Conservation (phyloP, 2,329 filamentous ascomycete species). For the Endoconidiophora polonica region DNA sequence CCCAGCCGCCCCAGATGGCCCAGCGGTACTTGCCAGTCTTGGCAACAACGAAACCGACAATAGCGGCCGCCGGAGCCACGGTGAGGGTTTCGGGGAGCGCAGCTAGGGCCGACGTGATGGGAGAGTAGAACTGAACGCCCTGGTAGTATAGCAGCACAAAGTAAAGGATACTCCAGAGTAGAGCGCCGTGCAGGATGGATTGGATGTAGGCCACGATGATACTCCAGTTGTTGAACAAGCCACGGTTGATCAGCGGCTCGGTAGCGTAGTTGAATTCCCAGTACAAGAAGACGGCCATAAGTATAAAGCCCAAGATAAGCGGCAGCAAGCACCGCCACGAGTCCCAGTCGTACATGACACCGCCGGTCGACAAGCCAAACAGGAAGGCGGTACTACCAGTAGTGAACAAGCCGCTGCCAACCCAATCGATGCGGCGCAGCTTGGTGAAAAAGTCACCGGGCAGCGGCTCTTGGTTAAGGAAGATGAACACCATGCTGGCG, state of each 20-base stretch:
- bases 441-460: slow-evolving; percentile 15
- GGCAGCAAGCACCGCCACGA: slow-evolving; percentile 47
- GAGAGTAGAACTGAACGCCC: slow-evolving; percentile 34
- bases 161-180: slow-evolving; percentile 38
- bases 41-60: slow-evolving; percentile 37
- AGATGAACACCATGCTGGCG: slow-evolving; percentile 16
- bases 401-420: slow-evolving; percentile 45
- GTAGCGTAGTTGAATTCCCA: slow-evolving; percentile 35
- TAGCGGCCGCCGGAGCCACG: slow-evolving; percentile 42
- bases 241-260: slow-evolving; percentile 32
- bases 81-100: slow-evolving; percentile 44
- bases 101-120: slow-evolving; percentile 37
- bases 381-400: slow-evolving; percentile 34
- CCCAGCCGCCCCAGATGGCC: slow-evolving; percentile 46
- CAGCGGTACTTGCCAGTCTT: slow-evolving; percentile 42
- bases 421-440: slow-evolving; percentile 36
- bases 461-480: slow-evolving; percentile 17
- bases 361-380: slow-evolving; percentile 35
- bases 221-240: slow-evolving; percentile 31
- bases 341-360: slow-evolving; percentile 47
- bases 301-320: slow-evolving; percentile 35
- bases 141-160: slow-evolving; percentile 34
- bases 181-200: slow-evolving; percentile 40
- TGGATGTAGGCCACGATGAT: slow-evolving; percentile 31
- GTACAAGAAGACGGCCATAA: slow-evolving; percentile 33